A percentile compares a stretch with the other conserved stretches of the same genome.
Conservation (phyloP, 2,329 filamentous ascomycete genomes). For the Aspergillus sp. region DNA sequence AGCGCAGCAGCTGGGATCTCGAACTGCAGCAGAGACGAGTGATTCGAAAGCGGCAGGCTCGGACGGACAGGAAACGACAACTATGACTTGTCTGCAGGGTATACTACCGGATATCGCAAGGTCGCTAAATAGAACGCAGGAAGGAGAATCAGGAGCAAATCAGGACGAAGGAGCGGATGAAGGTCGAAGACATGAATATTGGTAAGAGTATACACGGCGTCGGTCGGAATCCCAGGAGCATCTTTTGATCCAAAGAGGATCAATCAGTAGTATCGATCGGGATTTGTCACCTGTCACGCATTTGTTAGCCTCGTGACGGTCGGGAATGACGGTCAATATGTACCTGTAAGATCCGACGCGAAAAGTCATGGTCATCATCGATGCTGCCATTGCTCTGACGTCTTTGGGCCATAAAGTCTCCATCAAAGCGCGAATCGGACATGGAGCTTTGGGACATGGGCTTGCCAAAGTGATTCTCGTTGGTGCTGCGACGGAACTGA, state of each 20-base stretch:
- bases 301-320: neutral
- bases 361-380: constrained; percentile 96
- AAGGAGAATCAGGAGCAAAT: constrained; percentile 13
- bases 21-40: neutral
- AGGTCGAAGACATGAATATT: constrained; percentile 11
- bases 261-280: constrained; percentile 23
- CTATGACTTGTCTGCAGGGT: constrained; percentile 12
- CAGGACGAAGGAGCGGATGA: constrained; percentile 7
- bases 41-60: neutral
- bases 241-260: neutral
- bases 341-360: constrained; percentile 91
- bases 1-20: neutral
- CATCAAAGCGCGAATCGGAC: constrained; percentile 81
- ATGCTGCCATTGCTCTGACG: constrained; percentile 93
- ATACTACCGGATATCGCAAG: constrained; percentile 23
- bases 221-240: neutral
- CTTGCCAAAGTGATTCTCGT: constrained; percentile 65
- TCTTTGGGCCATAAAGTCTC: constrained; percentile 73
- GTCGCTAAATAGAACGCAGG: constrained; percentile 27
- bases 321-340: constrained; percentile 25
- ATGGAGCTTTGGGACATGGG: constrained; percentile 64
- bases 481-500: constrained; percentile 77
- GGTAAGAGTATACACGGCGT: constrained; percentile 9
- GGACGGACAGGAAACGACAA: neutral
- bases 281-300: constrained; percentile 29